Conservation (phyloP, 768 basidiomycete species). For the Paxillus ammoniavirescens region DNA sequence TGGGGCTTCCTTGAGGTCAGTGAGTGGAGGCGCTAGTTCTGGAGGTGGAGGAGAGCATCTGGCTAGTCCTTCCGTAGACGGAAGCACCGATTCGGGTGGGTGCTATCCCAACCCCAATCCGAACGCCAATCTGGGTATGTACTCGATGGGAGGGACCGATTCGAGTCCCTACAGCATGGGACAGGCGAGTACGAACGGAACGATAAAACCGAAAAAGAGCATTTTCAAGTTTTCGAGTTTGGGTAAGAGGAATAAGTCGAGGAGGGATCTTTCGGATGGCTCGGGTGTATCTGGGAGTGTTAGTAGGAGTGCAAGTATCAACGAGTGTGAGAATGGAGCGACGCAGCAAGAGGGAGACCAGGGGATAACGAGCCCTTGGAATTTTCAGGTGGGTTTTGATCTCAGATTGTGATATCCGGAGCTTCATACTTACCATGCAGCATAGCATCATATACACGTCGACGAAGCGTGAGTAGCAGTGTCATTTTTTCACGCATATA, state of each 20-base stretch:
- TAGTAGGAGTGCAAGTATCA: constrained; percentile 10
- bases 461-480: constrained; percentile 59
- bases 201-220: constrained; percentile 27
- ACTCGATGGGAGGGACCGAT: constrained; percentile 15
- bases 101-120: constrained; percentile 14
- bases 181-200: constrained; percentile 2
- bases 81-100: constrained; percentile 25
- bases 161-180: constrained; percentile 12
- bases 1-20: constrained; percentile 16
- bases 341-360: constrained; percentile 44
- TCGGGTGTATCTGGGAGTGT: constrained; percentile 13
- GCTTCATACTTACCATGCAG: constrained; percentile 1
- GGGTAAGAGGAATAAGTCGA: constrained; percentile 32
- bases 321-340: constrained; percentile 7
- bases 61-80: constrained; percentile 18
- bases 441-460: constrained; percentile 77
- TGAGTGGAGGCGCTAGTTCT: not conserved
- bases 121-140: constrained; percentile 4
- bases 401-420: not conserved
- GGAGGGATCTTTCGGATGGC: constrained; percentile 26
- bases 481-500: not conserved
- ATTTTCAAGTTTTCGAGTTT: constrained; percentile 38
- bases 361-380: constrained; percentile 68
- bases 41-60: constrained; percentile 11
- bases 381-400: constrained; percentile 56